These are phyloP conservation scores for Capronia americana DNA, from an alignment of 2,329 filamentous ascomycete species.

Conservation along the genomic window DNA sequence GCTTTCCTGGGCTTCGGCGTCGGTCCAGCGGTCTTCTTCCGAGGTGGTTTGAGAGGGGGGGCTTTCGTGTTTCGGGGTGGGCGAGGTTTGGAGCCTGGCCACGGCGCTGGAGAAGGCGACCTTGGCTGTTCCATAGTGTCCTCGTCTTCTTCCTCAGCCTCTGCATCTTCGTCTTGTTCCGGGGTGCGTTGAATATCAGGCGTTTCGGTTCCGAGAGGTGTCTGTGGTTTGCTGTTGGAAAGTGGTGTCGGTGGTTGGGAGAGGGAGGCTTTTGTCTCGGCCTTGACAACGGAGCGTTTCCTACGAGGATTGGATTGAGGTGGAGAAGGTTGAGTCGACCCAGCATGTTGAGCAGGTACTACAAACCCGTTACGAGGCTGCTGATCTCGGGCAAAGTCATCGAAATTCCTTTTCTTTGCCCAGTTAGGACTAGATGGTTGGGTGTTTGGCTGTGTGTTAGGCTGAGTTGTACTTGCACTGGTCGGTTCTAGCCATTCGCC, in stretches of 20 bases:
- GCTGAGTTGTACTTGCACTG: constrained; percentile 34
- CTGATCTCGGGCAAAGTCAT: constrained; percentile 35
- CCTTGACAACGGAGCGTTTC: constrained; percentile 30
- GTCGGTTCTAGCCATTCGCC: constrained; percentile 33
- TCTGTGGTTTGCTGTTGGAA: constrained; percentile 32
- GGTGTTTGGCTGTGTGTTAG: constrained; percentile 38
- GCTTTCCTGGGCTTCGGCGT: constrained; percentile 29
- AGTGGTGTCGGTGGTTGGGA: constrained; percentile 34
- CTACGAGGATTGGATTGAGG: constrained; percentile 21
- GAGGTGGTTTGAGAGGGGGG: constrained; percentile 22
- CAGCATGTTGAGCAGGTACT: constrained; percentile 17
- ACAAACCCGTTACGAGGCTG: constrained; percentile 29
- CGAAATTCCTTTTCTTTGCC: constrained; percentile 38
- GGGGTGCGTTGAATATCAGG: neutral
- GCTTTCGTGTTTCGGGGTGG: constrained; percentile 26
- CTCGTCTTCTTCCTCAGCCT: constrained; percentile 30
- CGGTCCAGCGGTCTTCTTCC: constrained; percentile 24
- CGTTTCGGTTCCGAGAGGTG: constrained; percentile 26
- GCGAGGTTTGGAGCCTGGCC: constrained; percentile 30
- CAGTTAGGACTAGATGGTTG: constrained; percentile 39
- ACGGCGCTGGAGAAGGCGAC: constrained; percentile 35
- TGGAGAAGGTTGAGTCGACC: constrained; percentile 19
- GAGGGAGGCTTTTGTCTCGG: constrained; percentile 17
- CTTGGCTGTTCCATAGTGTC: constrained; percentile 26
- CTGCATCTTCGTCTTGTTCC: constrained; percentile 32